phyloP scores from a whole-genome alignment of 2,329 filamentous ascomycete species.

The Eurotiales sp. region DNA sequence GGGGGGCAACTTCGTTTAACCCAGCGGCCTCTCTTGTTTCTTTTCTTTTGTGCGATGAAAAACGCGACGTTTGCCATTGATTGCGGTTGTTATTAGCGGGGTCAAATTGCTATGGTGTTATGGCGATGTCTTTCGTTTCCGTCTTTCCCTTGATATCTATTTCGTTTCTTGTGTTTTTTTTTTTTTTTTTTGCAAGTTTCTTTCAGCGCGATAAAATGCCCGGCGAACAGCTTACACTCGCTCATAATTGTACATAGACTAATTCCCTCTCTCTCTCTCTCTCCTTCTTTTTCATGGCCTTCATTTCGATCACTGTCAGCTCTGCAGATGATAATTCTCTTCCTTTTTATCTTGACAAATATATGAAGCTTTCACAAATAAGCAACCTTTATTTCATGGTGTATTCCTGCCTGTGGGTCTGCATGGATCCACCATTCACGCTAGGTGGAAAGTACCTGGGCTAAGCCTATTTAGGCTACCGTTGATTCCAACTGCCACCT shows the following conservation, averaged over 20 bases:
- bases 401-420: too few species aligned
- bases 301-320: not conserved
- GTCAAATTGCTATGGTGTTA: slow-evolving; percentile 3
- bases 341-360: not conserved
- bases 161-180: not conserved
- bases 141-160: not conserved
- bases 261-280: not conserved
- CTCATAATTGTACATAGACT: not conserved
- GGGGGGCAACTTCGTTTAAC: slow-evolving; percentile 2
- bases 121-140: not conserved
- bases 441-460: too few species aligned
- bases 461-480: too few species aligned
- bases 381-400: too few species aligned
- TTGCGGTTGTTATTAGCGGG: not conserved
- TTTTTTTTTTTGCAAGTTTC: not conserved
- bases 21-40: not conserved
- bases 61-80: not conserved
- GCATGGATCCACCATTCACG: too few species aligned
- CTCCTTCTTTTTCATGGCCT: not conserved
- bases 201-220: not conserved
- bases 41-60: not conserved
- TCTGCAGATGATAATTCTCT: not conserved
- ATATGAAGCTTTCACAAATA: too few species aligned
- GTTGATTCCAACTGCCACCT: too few species aligned
- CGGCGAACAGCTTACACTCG: not conserved